phyloP scores from a whole-genome alignment of 2,329 filamentous ascomycete genomes.

The Trichophaea hybrida region DNA sequence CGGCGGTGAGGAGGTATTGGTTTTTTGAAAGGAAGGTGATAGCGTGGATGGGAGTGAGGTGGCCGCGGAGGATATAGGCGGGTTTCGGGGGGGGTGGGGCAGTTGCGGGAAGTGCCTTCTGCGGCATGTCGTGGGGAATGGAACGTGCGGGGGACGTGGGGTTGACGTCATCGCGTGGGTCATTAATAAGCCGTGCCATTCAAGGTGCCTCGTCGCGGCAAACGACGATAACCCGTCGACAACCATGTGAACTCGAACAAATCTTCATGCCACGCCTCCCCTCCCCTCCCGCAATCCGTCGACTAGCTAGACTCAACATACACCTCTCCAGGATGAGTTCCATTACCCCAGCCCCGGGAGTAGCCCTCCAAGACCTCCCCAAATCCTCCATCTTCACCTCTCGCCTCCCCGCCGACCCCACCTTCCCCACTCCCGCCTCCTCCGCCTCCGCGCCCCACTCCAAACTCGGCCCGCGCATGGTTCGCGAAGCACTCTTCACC shows the following conservation, averaged over 20 bases:
- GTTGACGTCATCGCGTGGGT: background rate
- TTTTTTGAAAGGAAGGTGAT: slow-evolving; percentile 60
- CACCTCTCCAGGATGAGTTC: background rate
- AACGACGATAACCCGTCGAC: no score
- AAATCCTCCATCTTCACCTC: slow-evolving; percentile 52
- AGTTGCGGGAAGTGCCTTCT: slow-evolving; percentile 1
- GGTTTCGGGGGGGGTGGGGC: slow-evolving; percentile 41
- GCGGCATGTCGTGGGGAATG: background rate
- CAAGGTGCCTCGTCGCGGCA: background rate
- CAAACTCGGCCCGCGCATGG: slow-evolving; percentile 63
- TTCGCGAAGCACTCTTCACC: slow-evolving; percentile 74
- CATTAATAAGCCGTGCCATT: background rate
- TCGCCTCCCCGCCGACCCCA: slow-evolving; percentile 58
- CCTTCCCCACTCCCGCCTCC: slow-evolving; percentile 63
- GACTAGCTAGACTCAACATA: background rate
- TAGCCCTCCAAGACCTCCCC: slow-evolving; percentile 39
- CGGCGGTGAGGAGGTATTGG: slow-evolving; percentile 64
- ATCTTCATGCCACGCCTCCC: background rate
- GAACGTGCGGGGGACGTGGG: background rate
- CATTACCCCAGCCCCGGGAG: slow-evolving; percentile 17
- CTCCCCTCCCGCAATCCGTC: background rate
- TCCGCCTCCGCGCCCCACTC: slow-evolving; percentile 71
- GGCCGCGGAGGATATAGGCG: slow-evolving; percentile 65
- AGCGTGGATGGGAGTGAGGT: slow-evolving; percentile 64
- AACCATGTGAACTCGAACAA: no score